Conservation (phyloP, 345 rosid genomes). For the Aquilaria malaccensis region DNA sequence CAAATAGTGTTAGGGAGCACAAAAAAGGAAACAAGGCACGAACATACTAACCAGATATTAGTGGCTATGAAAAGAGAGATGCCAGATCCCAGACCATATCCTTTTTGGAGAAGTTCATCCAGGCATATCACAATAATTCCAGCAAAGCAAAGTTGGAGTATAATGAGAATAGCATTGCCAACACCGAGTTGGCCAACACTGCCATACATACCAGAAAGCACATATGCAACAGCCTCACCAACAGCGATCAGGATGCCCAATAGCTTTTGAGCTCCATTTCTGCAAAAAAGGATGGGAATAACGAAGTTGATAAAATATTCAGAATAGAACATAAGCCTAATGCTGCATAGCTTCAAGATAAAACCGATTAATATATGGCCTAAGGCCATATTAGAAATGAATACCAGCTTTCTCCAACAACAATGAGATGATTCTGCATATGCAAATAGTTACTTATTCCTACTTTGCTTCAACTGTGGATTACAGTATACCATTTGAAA, state of each 20-base stretch:
- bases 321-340: background rate
- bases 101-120: slow-evolving; percentile 65
- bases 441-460: background rate
- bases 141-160: slow-evolving; percentile 39
- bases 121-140: slow-evolving; percentile 57
- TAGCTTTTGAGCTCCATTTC: slow-evolving; percentile 65
- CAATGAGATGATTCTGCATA: background rate
- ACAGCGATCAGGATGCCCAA: slow-evolving; percentile 62
- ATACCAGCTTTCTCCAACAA: background rate
- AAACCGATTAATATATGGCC: background rate
- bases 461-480: no score
- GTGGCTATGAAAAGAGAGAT: slow-evolving; percentile 69
- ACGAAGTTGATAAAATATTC: background rate
- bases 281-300: slow-evolving; percentile 13
- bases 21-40: background rate
- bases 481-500: no score
- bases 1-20: no score
- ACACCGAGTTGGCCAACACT: slow-evolving; percentile 56
- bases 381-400: no score
- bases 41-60: slow-evolving; percentile 47
- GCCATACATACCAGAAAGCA: slow-evolving; percentile 66
- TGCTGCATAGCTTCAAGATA: background rate
- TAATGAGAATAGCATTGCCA: slow-evolving; percentile 51
- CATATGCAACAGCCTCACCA: slow-evolving; percentile 60
- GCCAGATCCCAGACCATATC: slow-evolving; percentile 62